Evolutionary conservation across 768 basidiomycete genomes (phyloP), one percentile per base, ranked within the genome.

Genomic region (Auriculariales sp.): DNA sequence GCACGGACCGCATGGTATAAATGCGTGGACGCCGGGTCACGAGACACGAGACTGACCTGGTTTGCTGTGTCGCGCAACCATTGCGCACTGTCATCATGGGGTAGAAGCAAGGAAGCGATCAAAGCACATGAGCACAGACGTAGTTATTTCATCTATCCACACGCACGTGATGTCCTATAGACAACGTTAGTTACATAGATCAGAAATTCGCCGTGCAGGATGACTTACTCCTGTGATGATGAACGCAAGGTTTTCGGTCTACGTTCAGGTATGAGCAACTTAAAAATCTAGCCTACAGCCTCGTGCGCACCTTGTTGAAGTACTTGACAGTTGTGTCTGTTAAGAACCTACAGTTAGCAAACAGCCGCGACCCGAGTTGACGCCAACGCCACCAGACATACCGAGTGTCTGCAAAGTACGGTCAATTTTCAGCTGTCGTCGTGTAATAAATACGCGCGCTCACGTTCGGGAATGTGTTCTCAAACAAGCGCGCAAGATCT

Each of bases 11-110:
- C 44, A 33, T 55, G 29, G 48, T 45, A 33, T 10, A 32, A 27
- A 30, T 32, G 56, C 45, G 54, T 31, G 27, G 19, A 25, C 35
- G 10, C 10, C 33, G 12, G 19, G n/a, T 22, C 11, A n/a, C 12
- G 9, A 27, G 19, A 2, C 22, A 11, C n/a, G 4, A 28, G 28
- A 57, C 64, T 27, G 49, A 79, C 81, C 65, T 85, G 83, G 59
- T 87, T 88, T 24, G 77, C 81, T 19, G 85, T 83, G 59, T 88
- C 84, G 46, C 85, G 79, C 31, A 88, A 69, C 85, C 85, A 88
- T 58, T 87, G 84, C 2, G 85, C 85, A 28, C 83, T 87, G 52
- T n/a, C n/a, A n/a, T n/a, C n/a, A n/a, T n/a, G n/a, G n/a, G n/a
- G n/a, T n/a, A n/a, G n/a, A n/a, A n/a, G n/a, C n/a, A n/a, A n/a